These are phyloP conservation scores for Salix arbutifolia DNA, from an alignment of 345 rosid species.

Conservation along the genomic window DNA sequence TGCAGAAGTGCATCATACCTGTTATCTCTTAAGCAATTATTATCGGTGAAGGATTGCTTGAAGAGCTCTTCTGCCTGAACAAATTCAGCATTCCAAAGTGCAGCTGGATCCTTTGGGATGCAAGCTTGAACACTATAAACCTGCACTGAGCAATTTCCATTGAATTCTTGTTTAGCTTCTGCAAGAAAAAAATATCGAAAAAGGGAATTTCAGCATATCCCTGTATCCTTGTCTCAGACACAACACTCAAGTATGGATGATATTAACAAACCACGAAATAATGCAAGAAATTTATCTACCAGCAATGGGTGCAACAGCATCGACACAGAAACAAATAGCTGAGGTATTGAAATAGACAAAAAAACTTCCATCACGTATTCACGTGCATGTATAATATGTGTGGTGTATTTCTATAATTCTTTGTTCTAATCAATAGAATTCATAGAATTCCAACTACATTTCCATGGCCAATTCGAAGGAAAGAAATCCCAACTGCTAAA, in stretches of 20 bases:
- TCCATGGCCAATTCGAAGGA: neutral
- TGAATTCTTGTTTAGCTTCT: constrained; percentile 77
- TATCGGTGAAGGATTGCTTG: constrained; percentile 44
- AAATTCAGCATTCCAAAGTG: constrained; percentile 81
- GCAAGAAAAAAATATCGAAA: constrained; percentile 26
- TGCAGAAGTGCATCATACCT: constrained; percentile 39
- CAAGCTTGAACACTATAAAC: constrained; percentile 83
- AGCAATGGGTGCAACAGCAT: neutral
- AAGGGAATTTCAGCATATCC: constrained; percentile 1
- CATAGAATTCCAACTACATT: neutral
- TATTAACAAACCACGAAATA: no score
- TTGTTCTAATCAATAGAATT: neutral
- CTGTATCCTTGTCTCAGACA: neutral
- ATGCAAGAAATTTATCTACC: no score
- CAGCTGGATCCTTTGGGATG: constrained; percentile 77
- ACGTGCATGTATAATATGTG: neutral
- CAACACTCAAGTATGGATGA: no score
- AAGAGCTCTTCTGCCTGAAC: constrained; percentile 87
- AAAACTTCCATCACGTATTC: neutral
- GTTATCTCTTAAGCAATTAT: constrained; percentile 88
- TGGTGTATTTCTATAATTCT: neutral
- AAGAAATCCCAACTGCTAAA: neutral
- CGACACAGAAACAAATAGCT: neutral
- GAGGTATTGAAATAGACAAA: neutral
- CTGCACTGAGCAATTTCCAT: constrained; percentile 57